These are phyloP conservation scores for Talaromyces sp. DNA, from an alignment of 2,329 filamentous ascomycete species.

Conservation along the genomic window DNA sequence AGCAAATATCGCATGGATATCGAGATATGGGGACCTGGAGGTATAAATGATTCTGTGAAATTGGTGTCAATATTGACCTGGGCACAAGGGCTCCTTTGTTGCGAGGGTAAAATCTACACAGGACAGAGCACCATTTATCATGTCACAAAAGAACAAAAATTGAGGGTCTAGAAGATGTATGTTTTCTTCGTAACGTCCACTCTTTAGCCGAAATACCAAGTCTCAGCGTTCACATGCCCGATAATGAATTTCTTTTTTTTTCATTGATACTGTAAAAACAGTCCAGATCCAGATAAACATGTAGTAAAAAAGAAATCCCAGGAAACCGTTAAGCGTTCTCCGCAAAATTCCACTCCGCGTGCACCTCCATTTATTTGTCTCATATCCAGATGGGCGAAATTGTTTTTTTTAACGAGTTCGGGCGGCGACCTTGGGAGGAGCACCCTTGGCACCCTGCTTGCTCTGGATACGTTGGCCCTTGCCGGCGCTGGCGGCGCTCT, in stretches of 20 bases:
- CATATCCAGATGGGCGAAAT: conserved; percentile 9
- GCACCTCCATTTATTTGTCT: conserved; percentile 12
- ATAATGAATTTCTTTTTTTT: conserved; percentile 10
- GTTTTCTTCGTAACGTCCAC: not conserved
- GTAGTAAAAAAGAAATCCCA: conserved; percentile 6
- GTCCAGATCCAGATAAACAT: conserved; percentile 12
- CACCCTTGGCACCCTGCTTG: conserved; percentile 97
- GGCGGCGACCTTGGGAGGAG: conserved; percentile 75
- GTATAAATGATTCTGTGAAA: not conserved
- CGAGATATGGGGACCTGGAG: not conserved
- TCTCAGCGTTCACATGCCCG: conserved; percentile 21
- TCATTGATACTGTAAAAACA: conserved; percentile 11
- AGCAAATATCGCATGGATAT: not conserved
- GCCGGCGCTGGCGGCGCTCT: conserved; percentile 72
- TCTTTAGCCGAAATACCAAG: not conserved
- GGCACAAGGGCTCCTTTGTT: not conserved
- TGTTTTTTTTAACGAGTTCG: conserved; percentile 89
- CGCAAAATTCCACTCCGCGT: conserved; percentile 15
- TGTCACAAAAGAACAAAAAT: not conserved
- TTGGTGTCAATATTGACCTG: not conserved
- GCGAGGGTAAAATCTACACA: not conserved
- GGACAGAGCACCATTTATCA: not conserved
- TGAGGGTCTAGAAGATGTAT: not conserved
- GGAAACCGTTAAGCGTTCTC: conserved; percentile 6
- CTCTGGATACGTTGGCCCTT: conserved; percentile 74